Evolutionary conservation across 2,329 filamentous ascomycete genomes (phyloP).

Genomic region (Arthrobotrys megalospora): DNA sequence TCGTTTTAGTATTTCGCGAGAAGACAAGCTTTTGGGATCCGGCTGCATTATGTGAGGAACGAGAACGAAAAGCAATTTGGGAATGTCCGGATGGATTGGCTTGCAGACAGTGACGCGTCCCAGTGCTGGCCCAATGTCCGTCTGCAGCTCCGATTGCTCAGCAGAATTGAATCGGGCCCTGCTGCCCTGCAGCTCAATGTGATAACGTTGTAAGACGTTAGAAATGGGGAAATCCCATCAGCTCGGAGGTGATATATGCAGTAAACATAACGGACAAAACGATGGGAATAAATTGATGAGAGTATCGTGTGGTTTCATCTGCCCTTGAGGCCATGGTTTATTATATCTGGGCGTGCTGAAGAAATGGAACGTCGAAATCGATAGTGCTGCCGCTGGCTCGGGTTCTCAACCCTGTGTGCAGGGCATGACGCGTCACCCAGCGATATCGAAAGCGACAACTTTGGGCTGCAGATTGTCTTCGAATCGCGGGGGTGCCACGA

Average conservation of each 20-base stretch:
- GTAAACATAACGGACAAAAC: no score
- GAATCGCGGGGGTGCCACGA: constrained; percentile 21
- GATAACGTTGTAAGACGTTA: no score
- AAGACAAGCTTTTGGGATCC: constrained; percentile 8
- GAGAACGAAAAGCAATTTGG: background rate
- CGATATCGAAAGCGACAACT: constrained; percentile 1
- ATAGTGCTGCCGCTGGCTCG: background rate
- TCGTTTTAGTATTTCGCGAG: background rate
- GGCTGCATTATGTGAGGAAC: background rate
- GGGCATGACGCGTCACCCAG: constrained; percentile 22
- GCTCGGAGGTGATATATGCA: no score
- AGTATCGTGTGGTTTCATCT: no score
- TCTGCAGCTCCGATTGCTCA: no score
- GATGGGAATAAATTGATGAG: no score
- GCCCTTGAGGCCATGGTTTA: no score
- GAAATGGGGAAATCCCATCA: no score
- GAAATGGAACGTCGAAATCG: background rate
- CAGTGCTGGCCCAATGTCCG: background rate
- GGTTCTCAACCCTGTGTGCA: background rate
- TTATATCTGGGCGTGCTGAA: background rate
- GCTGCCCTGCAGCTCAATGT: no score
- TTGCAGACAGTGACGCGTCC: constrained; percentile 24
- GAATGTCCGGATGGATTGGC: constrained; percentile 1
- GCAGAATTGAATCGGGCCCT: no score
- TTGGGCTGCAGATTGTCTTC: background rate